Evolutionary conservation across 1,284 basidiomycete genomes (phyloP).

Genomic region (Ustilago xerochloae): DNA sequence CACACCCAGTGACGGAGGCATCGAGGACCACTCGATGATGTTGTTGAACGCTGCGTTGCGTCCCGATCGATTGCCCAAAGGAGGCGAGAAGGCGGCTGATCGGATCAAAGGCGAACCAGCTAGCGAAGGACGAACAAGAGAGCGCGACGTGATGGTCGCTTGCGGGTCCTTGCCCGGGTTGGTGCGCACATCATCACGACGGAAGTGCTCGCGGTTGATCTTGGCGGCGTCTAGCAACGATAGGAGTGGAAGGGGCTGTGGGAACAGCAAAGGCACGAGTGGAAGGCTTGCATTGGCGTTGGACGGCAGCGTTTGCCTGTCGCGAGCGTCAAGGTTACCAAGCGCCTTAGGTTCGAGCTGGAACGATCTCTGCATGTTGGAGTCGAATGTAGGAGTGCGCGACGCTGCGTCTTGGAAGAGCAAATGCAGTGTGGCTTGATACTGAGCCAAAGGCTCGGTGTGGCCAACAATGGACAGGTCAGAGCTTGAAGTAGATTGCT

Average conservation of each 20-base stretch:
- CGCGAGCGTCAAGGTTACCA: slow-evolving; percentile 48
- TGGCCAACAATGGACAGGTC: slow-evolving; percentile 10
- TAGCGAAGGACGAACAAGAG: slow-evolving; percentile 28
- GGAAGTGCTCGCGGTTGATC: slow-evolving; percentile 24
- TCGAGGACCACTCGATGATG: slow-evolving; percentile 52
- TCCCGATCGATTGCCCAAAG: slow-evolving; percentile 8
- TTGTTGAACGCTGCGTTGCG: slow-evolving; percentile 36
- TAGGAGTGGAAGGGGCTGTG: slow-evolving; percentile 56
- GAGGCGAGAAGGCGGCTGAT: slow-evolving; percentile 39
- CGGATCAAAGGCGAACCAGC: slow-evolving; percentile 48
- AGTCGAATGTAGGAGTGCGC: slow-evolving; percentile 4
- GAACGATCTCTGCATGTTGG: slow-evolving; percentile 48
- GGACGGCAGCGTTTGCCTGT: slow-evolving; percentile 20
- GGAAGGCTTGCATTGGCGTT: slow-evolving; percentile 30
- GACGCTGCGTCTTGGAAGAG: slow-evolving; percentile 28
- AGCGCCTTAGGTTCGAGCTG: slow-evolving; percentile 53
- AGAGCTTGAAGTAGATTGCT: slow-evolving; percentile 5
- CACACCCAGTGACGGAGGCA: slow-evolving; percentile 1
- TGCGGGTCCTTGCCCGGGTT: slow-evolving; percentile 24
- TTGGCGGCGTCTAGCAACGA: slow-evolving; percentile 44
- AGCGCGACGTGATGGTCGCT: slow-evolving; percentile 41
- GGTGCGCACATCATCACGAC: slow-evolving; percentile 16
- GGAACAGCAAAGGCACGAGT: slow-evolving; percentile 53
- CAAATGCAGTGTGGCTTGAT: slow-evolving; percentile 44
- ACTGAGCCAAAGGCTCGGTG: slow-evolving; percentile 41